Base-by-base conservation (phyloP, 768 basidiomycete genomes). In the Cyclocybe aegerita region DNA sequence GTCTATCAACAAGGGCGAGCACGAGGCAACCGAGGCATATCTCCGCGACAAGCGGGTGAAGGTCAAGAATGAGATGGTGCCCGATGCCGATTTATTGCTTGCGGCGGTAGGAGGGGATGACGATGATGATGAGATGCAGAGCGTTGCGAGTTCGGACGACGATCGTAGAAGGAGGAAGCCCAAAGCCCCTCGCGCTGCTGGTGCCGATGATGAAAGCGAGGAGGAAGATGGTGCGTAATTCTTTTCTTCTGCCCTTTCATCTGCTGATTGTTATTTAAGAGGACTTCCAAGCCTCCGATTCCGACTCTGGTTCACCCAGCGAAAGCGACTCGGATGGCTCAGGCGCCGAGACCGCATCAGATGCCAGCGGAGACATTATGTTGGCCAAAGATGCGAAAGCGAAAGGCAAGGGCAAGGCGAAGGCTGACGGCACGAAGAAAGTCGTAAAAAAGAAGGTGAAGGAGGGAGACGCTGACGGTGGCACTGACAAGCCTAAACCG, bases 1-100 rank as follows among this genome's bases (percentile, higher is more conserved):
- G 1, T 90, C 92, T 2, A 87, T 99, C 69, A 90, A 90, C 70
- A 98, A 96, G 70, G 96, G 98, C 64, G 97, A 99, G 63, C 88
- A 93, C 57, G 89, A 90, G 51, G 78, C 82, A 10, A 88, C 91
- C 31, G 90, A 93, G 61, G 76, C 81, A 15, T 98, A 91, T 67
- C 70, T 99, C 59, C 84, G 85, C 60, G 85, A 88, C 29, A 96
- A 97, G 78, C 95, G 94, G 69, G 82, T 98, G 57, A 82, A 85
- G 60, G 81, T 96, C 56, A 97, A 97, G 82, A 96, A 93, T 67
- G 93, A 96, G 80, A 93, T 94, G 82, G 82, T 89, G 46, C 87
- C 90, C 10, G 95, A 97, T 61, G 86, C 85, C 14, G 86, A 93
- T 62, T 72, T 90, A 54, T 76, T 90, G 59, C 68, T 90, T 69